Base-by-base conservation (phyloP, 2,329 filamentous ascomycete species). In the Colletotrichum tabaci region DNA sequence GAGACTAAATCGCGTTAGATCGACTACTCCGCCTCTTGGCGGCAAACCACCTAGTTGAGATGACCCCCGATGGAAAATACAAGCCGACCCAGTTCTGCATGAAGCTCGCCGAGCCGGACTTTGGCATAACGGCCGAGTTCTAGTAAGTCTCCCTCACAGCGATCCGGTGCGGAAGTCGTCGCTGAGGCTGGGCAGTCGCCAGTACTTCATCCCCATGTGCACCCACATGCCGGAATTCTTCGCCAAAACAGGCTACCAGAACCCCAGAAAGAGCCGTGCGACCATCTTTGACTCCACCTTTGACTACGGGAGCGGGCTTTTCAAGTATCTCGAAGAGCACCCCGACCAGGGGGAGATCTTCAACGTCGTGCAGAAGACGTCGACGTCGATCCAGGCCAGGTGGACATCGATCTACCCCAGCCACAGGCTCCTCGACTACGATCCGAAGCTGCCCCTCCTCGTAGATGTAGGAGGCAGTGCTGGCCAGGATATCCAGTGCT, bases 371-470 rank as follows among this genome's bases (percentile, higher is more conserved):
- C 66, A 69, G 21, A 65, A 58, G 8, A 16, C 16, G 9, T 40
- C 23, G 23, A 66, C 61, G 3, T 53, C 46, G 1, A 46, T 18
- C 10, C 53, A 58, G 18, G 16, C 61, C 16, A 50, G 53, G 8
- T 69, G 66, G 66, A 69, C 61, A 1, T 40, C 52, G 6, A 52
- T 69, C 12, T 66, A 50, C 44, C 67, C 67, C n/a, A 52, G 46
- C 4, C 38, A 49, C 15, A 58, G 8, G 1, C 53, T 66, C 1
- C 15, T 52, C 10, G 61, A 46, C 5, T 38, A 7, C 4, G 61
- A 69, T 12, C 12, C 66, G 23, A 46, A 18, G 3, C 30, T 58
- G 2, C 67, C 67, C 10, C 53, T 69, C 10, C 61, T 66, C 4
- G 67, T 69, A 2, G 53, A 69, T 7, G 62, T 69, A n/a, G 61